Percentiles rank a stretch among this genome's conserved stretches.
phyloP scores from a whole-genome alignment of 169 alveolate genomes.

The Plasmodium vinckei region DNA sequence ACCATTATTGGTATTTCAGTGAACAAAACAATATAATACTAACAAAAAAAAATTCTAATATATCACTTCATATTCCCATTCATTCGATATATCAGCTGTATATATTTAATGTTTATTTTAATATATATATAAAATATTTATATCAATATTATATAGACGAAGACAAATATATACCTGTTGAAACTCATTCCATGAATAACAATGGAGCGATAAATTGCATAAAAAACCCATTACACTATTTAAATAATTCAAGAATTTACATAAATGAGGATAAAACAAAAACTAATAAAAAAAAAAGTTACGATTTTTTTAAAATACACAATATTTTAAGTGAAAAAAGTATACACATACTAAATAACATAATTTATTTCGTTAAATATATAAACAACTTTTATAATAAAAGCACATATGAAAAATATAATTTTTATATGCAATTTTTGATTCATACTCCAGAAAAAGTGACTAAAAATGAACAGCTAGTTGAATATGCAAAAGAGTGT shows the following conservation, averaged over 20 bases:
- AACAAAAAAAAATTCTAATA: slow-evolving; percentile 7
- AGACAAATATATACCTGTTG: neutral
- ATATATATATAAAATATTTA: slow-evolving; percentile 16
- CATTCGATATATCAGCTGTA: slow-evolving; percentile 54
- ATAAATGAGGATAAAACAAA: neutral
- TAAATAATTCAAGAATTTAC: slow-evolving; percentile 13
- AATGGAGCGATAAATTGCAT: neutral
- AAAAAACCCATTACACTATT: neutral
- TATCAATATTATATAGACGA: neutral
- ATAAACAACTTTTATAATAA: slow-evolving; percentile 50
- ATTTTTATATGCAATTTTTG: slow-evolving; percentile 28
- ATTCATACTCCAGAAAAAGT: neutral
- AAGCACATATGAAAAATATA: slow-evolving; percentile 22
- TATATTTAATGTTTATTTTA: slow-evolving; percentile 46
- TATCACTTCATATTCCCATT: slow-evolving; percentile 28
- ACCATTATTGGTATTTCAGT: slow-evolving; percentile 58
- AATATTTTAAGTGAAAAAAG: slow-evolving; percentile 50
- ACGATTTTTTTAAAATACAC: neutral
- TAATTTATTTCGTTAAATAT: slow-evolving; percentile 55
- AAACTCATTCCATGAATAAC: neutral
- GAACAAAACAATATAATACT: slow-evolving; percentile 26
- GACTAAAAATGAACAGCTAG: slow-evolving; percentile 16
- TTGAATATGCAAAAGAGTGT: slow-evolving; percentile 34
- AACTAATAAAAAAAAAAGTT: neutral
- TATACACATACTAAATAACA: slow-evolving; percentile 34